A percentile compares a stretch with the other conserved stretches of the same genome.
These are phyloP conservation scores for Irpex sp. DNA, from an alignment of 1,284 basidiomycete species.

Conservation along the genomic window DNA sequence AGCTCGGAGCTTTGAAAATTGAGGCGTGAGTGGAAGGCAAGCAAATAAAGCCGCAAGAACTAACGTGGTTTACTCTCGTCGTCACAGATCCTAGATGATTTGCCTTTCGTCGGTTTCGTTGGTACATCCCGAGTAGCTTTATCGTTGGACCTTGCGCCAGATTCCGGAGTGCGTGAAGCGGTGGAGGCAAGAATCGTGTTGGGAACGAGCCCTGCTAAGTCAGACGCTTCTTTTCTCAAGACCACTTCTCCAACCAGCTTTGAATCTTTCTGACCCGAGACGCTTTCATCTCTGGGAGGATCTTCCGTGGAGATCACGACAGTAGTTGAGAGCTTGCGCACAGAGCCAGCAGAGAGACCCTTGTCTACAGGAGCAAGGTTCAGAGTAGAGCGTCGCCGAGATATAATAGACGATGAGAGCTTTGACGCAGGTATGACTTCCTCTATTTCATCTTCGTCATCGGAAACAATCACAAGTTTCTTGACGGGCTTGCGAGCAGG, in stretches of 20 bases:
- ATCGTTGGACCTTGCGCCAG: not conserved
- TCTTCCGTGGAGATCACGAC: too few species aligned
- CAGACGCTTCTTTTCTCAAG: not conserved
- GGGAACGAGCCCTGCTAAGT: not conserved
- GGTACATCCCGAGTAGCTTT: not conserved
- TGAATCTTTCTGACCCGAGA: too few species aligned
- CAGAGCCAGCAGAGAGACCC: not conserved
- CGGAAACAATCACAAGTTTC: slow-evolving; percentile 3
- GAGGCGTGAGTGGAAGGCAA: not conserved
- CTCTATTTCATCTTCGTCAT: slow-evolving; percentile 14
- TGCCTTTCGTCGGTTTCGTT: not conserved
- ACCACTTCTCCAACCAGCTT: too few species aligned
- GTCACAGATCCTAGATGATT: not conserved
- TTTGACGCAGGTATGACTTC: slow-evolving; percentile 7
- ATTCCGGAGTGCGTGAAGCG: not conserved
- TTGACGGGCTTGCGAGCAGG: not conserved
- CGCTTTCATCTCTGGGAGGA: too few species aligned
- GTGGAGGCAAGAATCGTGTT: not conserved
- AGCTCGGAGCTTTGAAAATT: not conserved
- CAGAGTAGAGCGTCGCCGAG: slow-evolving; percentile 12
- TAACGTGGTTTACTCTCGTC: not conserved
- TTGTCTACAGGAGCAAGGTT: slow-evolving; percentile 1
- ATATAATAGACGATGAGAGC: slow-evolving; percentile 5
- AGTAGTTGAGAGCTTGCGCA: not conserved
- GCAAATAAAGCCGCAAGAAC: not conserved